Evolutionary conservation across 2,329 filamentous ascomycete genomes (phyloP).

Genomic region (Macrophomina tecta): DNA sequence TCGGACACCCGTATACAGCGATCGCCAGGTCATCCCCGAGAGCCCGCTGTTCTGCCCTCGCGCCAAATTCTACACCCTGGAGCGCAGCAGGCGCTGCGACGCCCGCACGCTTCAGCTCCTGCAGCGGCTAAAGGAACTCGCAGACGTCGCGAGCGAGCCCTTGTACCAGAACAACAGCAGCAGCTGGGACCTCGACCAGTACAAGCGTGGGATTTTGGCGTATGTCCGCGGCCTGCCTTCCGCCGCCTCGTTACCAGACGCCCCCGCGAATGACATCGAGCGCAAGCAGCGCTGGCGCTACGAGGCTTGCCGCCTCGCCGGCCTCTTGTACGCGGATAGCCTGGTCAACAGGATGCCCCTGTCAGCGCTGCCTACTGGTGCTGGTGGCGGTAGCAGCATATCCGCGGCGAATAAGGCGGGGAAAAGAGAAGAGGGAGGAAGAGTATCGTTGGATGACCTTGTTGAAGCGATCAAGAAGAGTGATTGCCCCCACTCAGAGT

Average conservation of each 20-base stretch:
- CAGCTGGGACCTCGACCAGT: background rate
- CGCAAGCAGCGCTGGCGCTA: conserved; percentile 39
- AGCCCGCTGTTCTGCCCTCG: conserved; percentile 45
- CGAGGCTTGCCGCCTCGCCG: conserved; percentile 43
- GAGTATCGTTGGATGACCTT: conserved; percentile 33
- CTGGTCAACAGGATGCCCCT: conserved; percentile 38
- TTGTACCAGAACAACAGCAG: background rate
- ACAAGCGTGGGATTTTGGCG: conserved; percentile 3
- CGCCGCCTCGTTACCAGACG: conserved; percentile 30
- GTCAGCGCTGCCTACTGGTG: conserved; percentile 31
- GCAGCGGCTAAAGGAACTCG: conserved; percentile 39
- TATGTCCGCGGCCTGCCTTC: conserved; percentile 16
- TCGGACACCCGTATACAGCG: background rate
- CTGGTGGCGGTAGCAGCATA: background rate
- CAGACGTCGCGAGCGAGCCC: conserved; percentile 37
- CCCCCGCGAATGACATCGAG: conserved; percentile 29
- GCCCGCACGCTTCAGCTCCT: conserved; percentile 36
- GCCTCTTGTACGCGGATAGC: conserved; percentile 41
- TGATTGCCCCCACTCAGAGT: conserved; percentile 38
- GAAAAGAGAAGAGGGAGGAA: too few relatives aligned
- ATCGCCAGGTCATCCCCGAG: conserved; percentile 36
- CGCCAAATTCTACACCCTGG: conserved; percentile 37
- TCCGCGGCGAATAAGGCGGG: too few relatives aligned
- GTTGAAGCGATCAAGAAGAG: conserved; percentile 38
- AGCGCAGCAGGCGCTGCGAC: conserved; percentile 33